Percentiles rank a stretch among this genome's conserved stretches.
Conservation (phyloP, 106 monocot genomes). For the Platanthera zijinensis region DNA sequence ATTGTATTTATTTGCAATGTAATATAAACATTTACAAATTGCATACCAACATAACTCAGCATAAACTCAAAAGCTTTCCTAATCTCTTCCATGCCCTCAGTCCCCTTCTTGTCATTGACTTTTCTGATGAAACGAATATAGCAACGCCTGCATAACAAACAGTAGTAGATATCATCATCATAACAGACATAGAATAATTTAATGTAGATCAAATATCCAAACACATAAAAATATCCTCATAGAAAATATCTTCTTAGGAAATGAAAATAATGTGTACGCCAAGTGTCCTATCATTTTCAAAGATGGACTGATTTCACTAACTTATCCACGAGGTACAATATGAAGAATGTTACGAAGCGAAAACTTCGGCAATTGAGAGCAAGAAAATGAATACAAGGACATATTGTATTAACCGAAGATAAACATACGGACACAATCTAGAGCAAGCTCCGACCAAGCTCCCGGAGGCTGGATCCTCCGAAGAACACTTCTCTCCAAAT, state of each 20-base stretch:
- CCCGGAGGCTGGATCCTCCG: too few species aligned
- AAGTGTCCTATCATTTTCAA: neutral
- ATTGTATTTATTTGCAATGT: neutral
- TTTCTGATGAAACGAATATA: slow-evolving; percentile 90
- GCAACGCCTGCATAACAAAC: slow-evolving; percentile 61
- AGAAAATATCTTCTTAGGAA: neutral
- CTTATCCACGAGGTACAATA: too few species aligned
- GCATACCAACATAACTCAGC: slow-evolving; percentile 85
- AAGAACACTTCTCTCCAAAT: too few species aligned
- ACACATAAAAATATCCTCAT: neutral
- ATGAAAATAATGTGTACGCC: neutral
- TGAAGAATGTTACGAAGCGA: too few species aligned
- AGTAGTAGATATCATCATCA: slow-evolving; percentile 7
- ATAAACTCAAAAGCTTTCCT: slow-evolving; percentile 95
- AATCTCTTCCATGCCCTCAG: slow-evolving; percentile 86
- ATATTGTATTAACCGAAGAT: too few species aligned
- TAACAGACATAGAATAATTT: neutral
- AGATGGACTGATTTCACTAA: too few species aligned
- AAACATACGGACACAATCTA: too few species aligned
- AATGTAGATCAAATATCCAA: neutral
- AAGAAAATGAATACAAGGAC: too few species aligned
- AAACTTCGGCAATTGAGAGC: too few species aligned
- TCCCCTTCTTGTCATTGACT: slow-evolving; percentile 79
- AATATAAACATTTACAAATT: slow-evolving; percentile 3
- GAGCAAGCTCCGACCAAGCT: too few species aligned